These are phyloP conservation scores for Penicillium simplicissimum DNA, from an alignment of 495 filamentous ascomycete genomes.

Conservation along the genomic window DNA sequence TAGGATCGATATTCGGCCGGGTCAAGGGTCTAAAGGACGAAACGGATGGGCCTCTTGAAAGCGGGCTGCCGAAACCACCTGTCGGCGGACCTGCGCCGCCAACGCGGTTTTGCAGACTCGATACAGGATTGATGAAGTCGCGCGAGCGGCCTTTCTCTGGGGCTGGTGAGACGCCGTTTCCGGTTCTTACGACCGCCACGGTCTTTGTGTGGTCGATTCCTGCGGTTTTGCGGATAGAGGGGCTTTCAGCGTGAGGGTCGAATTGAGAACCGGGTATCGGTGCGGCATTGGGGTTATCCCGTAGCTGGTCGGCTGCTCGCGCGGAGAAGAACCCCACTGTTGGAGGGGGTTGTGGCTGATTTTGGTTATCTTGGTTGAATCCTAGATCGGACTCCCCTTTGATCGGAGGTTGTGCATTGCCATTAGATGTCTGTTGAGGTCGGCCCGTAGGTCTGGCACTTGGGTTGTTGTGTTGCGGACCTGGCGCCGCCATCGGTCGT, in stretches of 20 bases:
- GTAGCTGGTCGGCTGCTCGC: constrained; percentile 58
- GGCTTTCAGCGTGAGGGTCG: constrained; percentile 80
- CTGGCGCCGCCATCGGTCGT: constrained; percentile 21
- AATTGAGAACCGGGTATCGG: constrained; percentile 60
- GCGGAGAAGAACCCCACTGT: constrained; percentile 75
- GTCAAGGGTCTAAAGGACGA: constrained; percentile 49
- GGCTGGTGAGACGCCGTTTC: constrained; percentile 31
- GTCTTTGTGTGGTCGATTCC: constrained; percentile 82
- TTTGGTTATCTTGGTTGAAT: constrained; percentile 30
- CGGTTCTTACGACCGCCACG: constrained; percentile 59
- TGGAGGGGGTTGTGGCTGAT: constrained; percentile 35
- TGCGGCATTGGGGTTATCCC: constrained; percentile 45
- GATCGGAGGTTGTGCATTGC: constrained; percentile 22
- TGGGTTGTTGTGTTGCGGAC: constrained; percentile 23
- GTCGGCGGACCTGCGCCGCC: constrained; percentile 61
- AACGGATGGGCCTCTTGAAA: constrained; percentile 39
- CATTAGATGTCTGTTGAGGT: constrained; percentile 20
- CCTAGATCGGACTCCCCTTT: constrained; percentile 30
- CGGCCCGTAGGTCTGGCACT: constrained; percentile 26
- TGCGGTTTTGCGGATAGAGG: constrained; percentile 84
- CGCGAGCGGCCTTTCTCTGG: constrained; percentile 28
- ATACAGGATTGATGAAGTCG: constrained; percentile 68
- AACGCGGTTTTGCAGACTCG: constrained; percentile 68
- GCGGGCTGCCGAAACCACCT: constrained; percentile 36
- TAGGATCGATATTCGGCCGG: constrained; percentile 39